Evolutionary conservation across 2,329 filamentous ascomycete species (phyloP).

Genomic region (Colletotrichum euphorbiae): DNA sequence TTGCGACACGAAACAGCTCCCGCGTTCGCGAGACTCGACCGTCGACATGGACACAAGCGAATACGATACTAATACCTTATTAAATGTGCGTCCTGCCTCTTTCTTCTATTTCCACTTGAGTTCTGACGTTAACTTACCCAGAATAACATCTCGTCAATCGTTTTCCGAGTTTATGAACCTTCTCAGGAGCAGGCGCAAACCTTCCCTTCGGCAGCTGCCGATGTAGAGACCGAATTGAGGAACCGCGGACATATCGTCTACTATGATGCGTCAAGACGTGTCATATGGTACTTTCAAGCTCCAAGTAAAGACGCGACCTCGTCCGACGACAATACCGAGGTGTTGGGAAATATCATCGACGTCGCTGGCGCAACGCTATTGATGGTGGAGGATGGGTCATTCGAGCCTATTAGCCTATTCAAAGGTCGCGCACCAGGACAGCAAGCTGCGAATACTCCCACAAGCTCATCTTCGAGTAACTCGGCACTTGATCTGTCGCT

Average conservation of each 20-base stretch:
- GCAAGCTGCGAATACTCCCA: constrained; percentile 58
- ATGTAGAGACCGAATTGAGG: constrained; percentile 63
- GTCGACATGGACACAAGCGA: constrained; percentile 72
- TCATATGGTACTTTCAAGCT: constrained; percentile 67
- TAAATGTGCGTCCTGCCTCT: constrained; percentile 61
- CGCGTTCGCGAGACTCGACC: constrained; percentile 44
- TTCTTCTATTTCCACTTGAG: not conserved
- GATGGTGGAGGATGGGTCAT: constrained; percentile 60
- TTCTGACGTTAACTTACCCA: constrained; percentile 46
- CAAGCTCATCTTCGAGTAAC: constrained; percentile 57
- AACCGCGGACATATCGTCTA: constrained; percentile 65
- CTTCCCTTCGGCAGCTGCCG: constrained; percentile 60
- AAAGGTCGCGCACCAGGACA: constrained; percentile 55
- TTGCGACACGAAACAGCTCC: constrained; percentile 37
- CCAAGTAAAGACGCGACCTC: constrained; percentile 53
- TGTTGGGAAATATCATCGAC: constrained; percentile 56
- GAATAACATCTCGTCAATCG: constrained; percentile 68
- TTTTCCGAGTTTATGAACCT: constrained; percentile 67
- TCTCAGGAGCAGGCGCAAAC: constrained; percentile 55
- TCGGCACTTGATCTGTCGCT: constrained; percentile 54
- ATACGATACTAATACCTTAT: constrained; percentile 71
- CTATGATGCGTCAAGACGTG: constrained; percentile 61
- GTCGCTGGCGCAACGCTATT: constrained; percentile 57
- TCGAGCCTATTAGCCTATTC: constrained; percentile 62
- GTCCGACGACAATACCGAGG: constrained; percentile 30